phyloP scores from a whole-genome alignment of 805 yeast genomes.

The Candida caryicola region DNA sequence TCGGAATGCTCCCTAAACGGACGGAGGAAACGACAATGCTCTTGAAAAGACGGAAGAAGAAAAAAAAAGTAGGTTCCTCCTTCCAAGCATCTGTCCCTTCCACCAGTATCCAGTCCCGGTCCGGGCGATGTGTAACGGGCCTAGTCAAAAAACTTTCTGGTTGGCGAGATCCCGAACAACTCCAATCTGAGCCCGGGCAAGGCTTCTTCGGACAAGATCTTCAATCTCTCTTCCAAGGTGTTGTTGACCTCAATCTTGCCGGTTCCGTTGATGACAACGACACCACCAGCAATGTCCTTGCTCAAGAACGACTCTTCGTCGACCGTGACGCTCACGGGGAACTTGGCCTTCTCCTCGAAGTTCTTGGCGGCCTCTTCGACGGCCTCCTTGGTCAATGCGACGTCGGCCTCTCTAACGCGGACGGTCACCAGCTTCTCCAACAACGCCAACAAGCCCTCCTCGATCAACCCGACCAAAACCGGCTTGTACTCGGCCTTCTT shows the following conservation, averaged over 20 bases:
- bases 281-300: conserved; percentile 81
- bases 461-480: conserved; percentile 71
- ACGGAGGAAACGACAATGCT: too few relatives aligned
- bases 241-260: conserved; percentile 89
- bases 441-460: conserved; percentile 68
- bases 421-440: conserved; percentile 68
- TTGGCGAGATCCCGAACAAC: conserved; percentile 76
- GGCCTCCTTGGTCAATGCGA: conserved; percentile 58
- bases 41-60: too few relatives aligned
- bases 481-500: conserved; percentile 61
- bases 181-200: conserved; percentile 91
- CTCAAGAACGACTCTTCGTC: conserved; percentile 58
- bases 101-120: too few relatives aligned
- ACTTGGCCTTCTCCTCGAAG: conserved; percentile 62
- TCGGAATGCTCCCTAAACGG: too few relatives aligned
- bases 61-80: too few relatives aligned
- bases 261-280: conserved; percentile 59
- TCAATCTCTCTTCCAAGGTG: conserved; percentile 91
- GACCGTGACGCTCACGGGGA: conserved; percentile 52
- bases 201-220: conserved; percentile 75
- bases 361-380: conserved; percentile 57
- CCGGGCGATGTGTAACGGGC: too few relatives aligned
- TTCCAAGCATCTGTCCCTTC: too few relatives aligned
- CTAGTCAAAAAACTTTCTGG: conserved; percentile 90
- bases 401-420: conserved; percentile 66